Base-by-base conservation (phyloP, 768 basidiomycete species). In the Podaxis sp. region DNA sequence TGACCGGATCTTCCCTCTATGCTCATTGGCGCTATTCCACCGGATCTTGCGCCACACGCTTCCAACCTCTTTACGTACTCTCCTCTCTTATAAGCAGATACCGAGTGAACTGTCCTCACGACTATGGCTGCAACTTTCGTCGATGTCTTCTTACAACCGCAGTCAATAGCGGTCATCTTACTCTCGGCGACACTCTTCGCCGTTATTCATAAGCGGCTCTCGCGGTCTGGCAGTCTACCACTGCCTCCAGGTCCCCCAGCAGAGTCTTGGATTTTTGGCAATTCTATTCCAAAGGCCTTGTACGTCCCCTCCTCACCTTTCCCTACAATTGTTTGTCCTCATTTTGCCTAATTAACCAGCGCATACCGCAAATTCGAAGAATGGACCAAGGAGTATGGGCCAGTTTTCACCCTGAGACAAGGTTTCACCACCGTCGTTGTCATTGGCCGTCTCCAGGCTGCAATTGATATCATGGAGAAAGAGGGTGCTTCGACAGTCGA, bases 381-480 rank as follows among this genome's bases (percentile, higher is more conserved):
- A 65, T 87, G 85, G 82, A 80, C 83, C 6, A 78, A 85, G 68
- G 69, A 80, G 65, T 88, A 88, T 64, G 88, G 87, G 0, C 83
- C 87, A 0, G 76, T 89, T 7, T 85, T 87, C 66, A 80, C 84
- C 0, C 70, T 89, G 2, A 78, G 82, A 0, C 75, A 84, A 60
- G 87, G 88, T 1, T 68, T 75, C 12, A 72, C 72, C 9, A 76
- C 74, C 9, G 75, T 78, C 49, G 70, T 84, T 60, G 75, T 87
- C 52, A 76, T 86, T 30, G 82, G 83, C 0, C 74, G 83, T 2
- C 69, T 83, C 55, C 71, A 87, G 70, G 85, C 85, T 40, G 86
- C 87, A 0, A 78, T 87, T 0, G 86, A 88, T 22, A 82, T 88
- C 61, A 84, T 88, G 85, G 87, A 88, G 68, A 84, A 83, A 57